These are phyloP conservation scores for Pulveroboletus frians DNA, from an alignment of 768 basidiomycete species.

Conservation along the genomic window DNA sequence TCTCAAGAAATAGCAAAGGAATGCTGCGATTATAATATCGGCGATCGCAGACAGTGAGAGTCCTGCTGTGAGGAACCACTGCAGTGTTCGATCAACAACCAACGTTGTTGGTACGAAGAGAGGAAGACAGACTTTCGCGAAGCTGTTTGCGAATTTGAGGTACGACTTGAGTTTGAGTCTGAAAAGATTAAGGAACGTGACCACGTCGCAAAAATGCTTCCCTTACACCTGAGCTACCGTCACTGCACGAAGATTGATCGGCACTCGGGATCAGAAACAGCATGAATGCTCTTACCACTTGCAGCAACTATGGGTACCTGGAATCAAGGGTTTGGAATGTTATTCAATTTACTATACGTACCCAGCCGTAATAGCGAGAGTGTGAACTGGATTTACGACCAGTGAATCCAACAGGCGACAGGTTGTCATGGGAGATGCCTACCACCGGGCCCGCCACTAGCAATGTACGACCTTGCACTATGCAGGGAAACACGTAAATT, in stretches of 20 bases:
- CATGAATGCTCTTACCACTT: constrained; percentile 7
- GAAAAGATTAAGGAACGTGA: neutral
- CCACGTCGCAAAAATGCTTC: neutral
- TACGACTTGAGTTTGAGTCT: constrained; percentile 16
- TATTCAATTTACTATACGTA: neutral
- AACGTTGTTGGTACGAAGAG: neutral
- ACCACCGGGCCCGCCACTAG: constrained; percentile 19
- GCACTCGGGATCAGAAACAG: neutral
- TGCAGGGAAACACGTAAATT: neutral
- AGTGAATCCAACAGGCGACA: neutral
- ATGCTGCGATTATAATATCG: constrained; percentile 42
- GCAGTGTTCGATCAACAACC: constrained; percentile 39
- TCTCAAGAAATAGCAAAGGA: constrained; percentile 39
- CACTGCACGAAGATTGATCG: constrained; percentile 8
- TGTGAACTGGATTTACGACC: constrained; percentile 3
- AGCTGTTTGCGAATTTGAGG: neutral
- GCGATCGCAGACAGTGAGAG: constrained; percentile 40
- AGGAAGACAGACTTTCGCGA: constrained; percentile 4
- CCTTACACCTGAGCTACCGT: constrained; percentile 20
- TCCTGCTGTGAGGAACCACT: constrained; percentile 21
- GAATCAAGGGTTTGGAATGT: neutral
- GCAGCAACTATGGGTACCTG: constrained; percentile 11
- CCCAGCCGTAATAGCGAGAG: constrained; percentile 18
- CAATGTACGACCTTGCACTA: constrained; percentile 13
- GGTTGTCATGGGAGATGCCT: neutral